Evolutionary conservation across 768 basidiomycete species (phyloP).

Genomic region (Erythrobasidium yunnanense): DNA sequence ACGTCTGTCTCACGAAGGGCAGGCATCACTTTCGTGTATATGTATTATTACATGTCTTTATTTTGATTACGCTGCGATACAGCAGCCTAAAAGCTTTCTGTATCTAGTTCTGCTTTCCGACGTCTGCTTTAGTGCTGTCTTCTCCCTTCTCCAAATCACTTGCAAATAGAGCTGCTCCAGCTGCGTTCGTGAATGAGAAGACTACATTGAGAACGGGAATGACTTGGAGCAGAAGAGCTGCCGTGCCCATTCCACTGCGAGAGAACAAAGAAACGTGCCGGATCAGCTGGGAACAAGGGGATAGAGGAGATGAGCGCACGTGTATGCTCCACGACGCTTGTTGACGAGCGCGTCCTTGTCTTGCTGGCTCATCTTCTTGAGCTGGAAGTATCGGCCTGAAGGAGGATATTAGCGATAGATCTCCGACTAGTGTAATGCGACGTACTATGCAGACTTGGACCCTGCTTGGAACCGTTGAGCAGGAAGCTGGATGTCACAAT

Average conservation of each 20-base stretch:
- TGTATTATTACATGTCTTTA: too few relatives aligned
- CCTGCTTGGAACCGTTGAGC: conserved; percentile 7
- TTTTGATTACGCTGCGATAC: neutral
- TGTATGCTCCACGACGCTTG: conserved; percentile 52
- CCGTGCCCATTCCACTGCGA: conserved; percentile 44
- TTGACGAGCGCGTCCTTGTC: conserved; percentile 48
- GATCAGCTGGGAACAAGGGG: neutral
- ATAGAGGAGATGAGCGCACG: conserved; percentile 47
- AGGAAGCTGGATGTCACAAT: neutral
- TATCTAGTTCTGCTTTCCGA: conserved; percentile 9
- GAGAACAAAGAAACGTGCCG: too few relatives aligned
- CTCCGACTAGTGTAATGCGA: too few relatives aligned
- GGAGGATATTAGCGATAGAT: too few relatives aligned
- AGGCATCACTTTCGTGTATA: too few relatives aligned
- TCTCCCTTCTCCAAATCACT: conserved; percentile 51
- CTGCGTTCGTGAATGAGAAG: conserved; percentile 55
- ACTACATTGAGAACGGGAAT: conserved; percentile 54
- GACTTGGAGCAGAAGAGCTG: conserved; percentile 53
- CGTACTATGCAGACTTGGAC: neutral
- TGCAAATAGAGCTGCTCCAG: conserved; percentile 65
- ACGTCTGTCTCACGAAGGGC: too few relatives aligned
- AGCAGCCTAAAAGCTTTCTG: neutral
- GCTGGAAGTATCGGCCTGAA: conserved; percentile 57
- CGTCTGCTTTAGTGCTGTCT: neutral
- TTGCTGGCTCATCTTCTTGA: conserved; percentile 50